Evolutionary conservation across 495 filamentous ascomycete genomes (phyloP).

Genomic region (Pyrenula massariospora): DNA sequence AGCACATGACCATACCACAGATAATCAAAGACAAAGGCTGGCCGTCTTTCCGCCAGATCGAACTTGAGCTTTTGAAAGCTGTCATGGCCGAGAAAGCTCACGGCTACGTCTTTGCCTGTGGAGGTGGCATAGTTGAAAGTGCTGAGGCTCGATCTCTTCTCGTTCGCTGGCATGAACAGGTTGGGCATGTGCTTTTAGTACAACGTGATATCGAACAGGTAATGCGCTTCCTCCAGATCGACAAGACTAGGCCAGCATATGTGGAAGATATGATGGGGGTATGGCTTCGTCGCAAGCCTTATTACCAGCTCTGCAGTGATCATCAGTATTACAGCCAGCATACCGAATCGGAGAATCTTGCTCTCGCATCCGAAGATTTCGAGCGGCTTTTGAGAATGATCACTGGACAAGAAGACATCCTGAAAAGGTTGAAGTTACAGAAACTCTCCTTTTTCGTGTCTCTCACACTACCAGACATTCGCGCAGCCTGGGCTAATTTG

Average conservation of each 20-base stretch:
- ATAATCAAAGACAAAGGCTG: constrained; percentile 72
- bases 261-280: constrained; percentile 88
- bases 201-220: constrained; percentile 79
- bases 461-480: constrained; percentile 68
- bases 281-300: constrained; percentile 82
- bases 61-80: constrained; percentile 61
- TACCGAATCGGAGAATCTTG: constrained; percentile 34
- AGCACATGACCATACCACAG: constrained; percentile 68
- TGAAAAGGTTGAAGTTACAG: constrained; percentile 57
- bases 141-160: constrained; percentile 71
- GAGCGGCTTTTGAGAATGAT: constrained; percentile 63
- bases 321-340: constrained; percentile 81
- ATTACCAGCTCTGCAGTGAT: constrained; percentile 91
- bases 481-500: constrained; percentile 47
- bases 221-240: constrained; percentile 78
- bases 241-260: constrained; percentile 88
- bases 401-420: constrained; percentile 52
- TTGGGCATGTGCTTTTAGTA: constrained; percentile 82
- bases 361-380: constrained; percentile 66
- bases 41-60: constrained; percentile 77
- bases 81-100: constrained; percentile 61
- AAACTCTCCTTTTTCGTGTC: constrained; percentile 85
- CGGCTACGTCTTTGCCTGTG: constrained; percentile 81
- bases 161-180: constrained; percentile 56
- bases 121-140: constrained; percentile 86